phyloP scores from a whole-genome alignment of 129 eudicot species.

The Artemisia annua region DNA sequence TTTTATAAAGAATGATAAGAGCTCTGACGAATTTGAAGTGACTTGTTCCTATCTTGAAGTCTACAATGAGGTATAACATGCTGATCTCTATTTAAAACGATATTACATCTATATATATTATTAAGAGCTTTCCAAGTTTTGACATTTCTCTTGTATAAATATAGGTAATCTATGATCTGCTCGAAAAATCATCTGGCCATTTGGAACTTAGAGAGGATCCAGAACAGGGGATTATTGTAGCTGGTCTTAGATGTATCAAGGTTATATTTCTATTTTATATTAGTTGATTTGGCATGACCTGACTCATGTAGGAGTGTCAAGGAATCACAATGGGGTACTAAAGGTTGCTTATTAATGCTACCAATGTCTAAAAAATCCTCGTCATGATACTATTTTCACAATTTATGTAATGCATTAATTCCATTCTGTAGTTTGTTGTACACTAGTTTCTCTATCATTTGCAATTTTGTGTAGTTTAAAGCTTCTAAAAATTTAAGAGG shows the following conservation, averaged over 20 bases:
- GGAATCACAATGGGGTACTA: too few relatives aligned
- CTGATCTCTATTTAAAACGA: background rate
- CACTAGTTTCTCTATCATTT: too few relatives aligned
- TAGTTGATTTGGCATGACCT: too few relatives aligned
- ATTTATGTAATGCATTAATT: too few relatives aligned
- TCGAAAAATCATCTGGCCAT: constrained; percentile 91
- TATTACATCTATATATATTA: constrained; percentile 5
- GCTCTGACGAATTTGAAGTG: constrained; percentile 71
- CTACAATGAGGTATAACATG: constrained; percentile 76
- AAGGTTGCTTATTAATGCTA: too few relatives aligned
- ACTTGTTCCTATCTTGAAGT: constrained; percentile 95
- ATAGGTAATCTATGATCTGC: constrained; percentile 96
- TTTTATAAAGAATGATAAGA: constrained; percentile 57
- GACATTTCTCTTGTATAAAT: constrained; percentile 14
- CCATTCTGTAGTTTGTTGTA: too few relatives aligned
- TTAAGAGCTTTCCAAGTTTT: constrained; percentile 7
- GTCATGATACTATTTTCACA: too few relatives aligned
- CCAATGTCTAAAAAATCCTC: too few relatives aligned
- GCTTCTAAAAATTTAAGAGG: background rate
- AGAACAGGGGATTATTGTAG: constrained; percentile 75
- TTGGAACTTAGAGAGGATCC: constrained; percentile 99
- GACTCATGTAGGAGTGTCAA: too few relatives aligned
- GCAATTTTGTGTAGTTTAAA: too few relatives aligned
- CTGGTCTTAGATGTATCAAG: constrained; percentile 89
- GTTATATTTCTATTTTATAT: constrained; percentile 33